These are phyloP conservation scores for Crithidia fasciculata DNA, from an alignment of 208 protist genomes.

Conservation along the genomic window DNA sequence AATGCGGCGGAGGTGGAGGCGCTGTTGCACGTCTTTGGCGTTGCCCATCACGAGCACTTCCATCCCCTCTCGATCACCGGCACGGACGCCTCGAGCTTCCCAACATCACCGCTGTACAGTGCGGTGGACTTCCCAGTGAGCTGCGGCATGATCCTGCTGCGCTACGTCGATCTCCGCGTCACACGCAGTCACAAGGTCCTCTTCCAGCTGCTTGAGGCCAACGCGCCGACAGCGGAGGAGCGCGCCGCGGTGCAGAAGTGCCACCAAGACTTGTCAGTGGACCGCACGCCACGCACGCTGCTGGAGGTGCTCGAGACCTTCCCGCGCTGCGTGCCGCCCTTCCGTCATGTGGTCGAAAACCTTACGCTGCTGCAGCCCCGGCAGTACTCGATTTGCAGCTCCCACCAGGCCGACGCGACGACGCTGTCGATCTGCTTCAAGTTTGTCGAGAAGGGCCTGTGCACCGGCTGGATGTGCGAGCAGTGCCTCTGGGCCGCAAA, in stretches of 20 bases:
- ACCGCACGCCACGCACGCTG: conserved; percentile 16
- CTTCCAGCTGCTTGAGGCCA: conserved; percentile 30
- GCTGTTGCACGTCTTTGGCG: conserved; percentile 45
- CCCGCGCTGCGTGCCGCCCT: conserved; percentile 23
- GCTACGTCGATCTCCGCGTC: conserved; percentile 54
- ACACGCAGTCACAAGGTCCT: conserved; percentile 30
- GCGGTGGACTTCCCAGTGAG: conserved; percentile 55
- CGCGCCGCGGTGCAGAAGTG: conserved; percentile 19
- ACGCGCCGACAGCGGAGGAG: conserved; percentile 14
- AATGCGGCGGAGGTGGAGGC: conserved; percentile 34
- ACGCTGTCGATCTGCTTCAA: conserved; percentile 82
- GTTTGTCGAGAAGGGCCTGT: conserved; percentile 73
- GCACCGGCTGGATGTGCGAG: conserved; percentile 60
- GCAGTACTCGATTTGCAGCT: conserved; percentile 93
- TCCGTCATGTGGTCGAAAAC: conserved; percentile 73
- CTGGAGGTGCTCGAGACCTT: conserved; percentile 43
- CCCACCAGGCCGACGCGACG: conserved; percentile 40
- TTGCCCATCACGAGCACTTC: conserved; percentile 41
- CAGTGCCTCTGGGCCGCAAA: conserved; percentile 44
- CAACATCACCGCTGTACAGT: conserved; percentile 51
- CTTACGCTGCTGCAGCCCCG: conserved; percentile 73
- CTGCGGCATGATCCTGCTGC: conserved; percentile 40
- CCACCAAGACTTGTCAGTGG: conserved; percentile 1
- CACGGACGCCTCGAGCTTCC: conserved; percentile 30
- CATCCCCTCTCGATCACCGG: conserved; percentile 35